Evolutionary conservation across 1,139 yeast genomes (phyloP).

Genomic region (Hanseniaspora gamundiae): DNA sequence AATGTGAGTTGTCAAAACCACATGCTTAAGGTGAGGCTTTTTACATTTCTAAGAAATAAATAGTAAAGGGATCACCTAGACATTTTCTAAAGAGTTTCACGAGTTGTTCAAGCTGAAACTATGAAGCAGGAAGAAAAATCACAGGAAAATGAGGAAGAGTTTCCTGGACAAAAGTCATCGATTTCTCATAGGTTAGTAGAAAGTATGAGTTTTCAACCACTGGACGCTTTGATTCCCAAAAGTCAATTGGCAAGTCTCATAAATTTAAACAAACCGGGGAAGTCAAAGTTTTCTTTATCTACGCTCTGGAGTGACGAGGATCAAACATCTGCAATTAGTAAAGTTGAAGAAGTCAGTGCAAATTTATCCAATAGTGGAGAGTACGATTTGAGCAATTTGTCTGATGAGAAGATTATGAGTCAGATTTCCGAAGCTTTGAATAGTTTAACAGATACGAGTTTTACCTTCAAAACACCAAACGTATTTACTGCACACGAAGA

Average conservation of each 20-base stretch:
- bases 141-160: conserved; percentile 6
- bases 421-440: background rate
- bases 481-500: background rate
- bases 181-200: conserved; percentile 20
- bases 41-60: too few relatives aligned
- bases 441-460: background rate
- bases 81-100: too few relatives aligned
- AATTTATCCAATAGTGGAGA: background rate
- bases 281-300: background rate
- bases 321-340: background rate
- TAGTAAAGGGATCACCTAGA: too few relatives aligned
- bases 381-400: background rate
- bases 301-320: background rate
- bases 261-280: conserved; percentile 4
- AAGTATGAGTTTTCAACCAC: conserved; percentile 18
- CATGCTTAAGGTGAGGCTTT: too few relatives aligned
- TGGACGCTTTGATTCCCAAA: conserved; percentile 21
- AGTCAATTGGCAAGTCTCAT: conserved; percentile 14
- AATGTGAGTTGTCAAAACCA: too few relatives aligned
- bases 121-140: background rate
- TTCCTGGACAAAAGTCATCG: conserved; percentile 20
- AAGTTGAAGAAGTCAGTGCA: background rate
- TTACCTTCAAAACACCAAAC: conserved; percentile 5
- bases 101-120: too few relatives aligned
- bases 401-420: background rate